Base-by-base conservation (phyloP, 176 grass and related monocot genomes). In the Avena eriantha region DNA sequence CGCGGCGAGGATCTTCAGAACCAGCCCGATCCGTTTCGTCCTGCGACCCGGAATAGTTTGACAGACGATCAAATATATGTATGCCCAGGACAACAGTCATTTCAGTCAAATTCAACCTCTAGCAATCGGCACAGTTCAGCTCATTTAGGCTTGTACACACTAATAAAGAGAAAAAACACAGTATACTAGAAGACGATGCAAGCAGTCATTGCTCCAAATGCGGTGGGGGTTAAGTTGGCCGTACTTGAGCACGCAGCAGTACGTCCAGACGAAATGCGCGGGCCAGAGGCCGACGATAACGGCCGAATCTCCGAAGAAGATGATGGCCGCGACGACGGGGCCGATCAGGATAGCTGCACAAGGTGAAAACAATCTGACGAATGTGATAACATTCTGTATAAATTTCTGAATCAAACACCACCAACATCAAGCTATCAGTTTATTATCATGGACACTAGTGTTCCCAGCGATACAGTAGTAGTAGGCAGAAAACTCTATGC, bases 191-290 rank as follows among this genome's bases (percentile, higher is more conserved):
- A 17, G 31, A 47, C 17, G 15, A 45, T 69, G 3, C 29, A 55
- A 8, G 1, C 15, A 66, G 29, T 29, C 29, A 29, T 29, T 29
- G 29, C 29, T 29, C 29, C 29, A 29, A 39, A 41, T 83, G 71
- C 68, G 33, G 63, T 36, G 31, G n/a, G 29, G 26, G 58, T 0
- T 0, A 85, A 84, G 79, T 64, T n/a, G 84, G 23, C 19, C 67
- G 14, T 92, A 98, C 93, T 83, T 96, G 8, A 98, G 79, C 7
- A 94, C 76, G 47, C 92, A 98, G 85, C 84, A 94, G 88, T 91
- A 95, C 6, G 96, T 96, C 96, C 96, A 96, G 14, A 98, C 43
- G 80, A 96, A 96, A 91, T 98, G 96, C 3, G 90, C 92, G 6
- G 92, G 92, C 92, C 96, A 98, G 35, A 96, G 85, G 26, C 96